These are phyloP conservation scores for Lichtheimia ornata DNA, from an alignment of 371 early-diverging fungal genomes.

Conservation along the genomic window DNA sequence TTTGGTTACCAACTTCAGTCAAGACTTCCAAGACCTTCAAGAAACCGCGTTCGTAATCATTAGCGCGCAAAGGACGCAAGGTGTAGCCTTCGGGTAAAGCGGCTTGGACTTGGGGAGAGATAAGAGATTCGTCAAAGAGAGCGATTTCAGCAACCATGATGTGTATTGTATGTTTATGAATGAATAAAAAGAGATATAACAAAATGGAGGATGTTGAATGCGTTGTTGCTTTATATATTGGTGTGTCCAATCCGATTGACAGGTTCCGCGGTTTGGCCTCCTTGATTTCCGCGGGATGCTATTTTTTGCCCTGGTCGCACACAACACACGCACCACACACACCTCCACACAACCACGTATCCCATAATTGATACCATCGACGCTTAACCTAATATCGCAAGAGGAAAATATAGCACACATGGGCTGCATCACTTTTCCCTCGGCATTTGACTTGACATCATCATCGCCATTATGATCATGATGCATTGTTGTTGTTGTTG, in stretches of 20 bases:
- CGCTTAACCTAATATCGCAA: no score
- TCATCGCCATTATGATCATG: no score
- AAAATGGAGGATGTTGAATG: background rate
- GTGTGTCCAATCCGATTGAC: background rate
- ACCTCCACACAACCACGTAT: no score
- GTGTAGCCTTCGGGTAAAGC: conserved; percentile 79
- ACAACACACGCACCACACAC: background rate
- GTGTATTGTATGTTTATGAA: background rate
- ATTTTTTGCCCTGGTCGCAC: background rate
- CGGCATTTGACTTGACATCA: no score
- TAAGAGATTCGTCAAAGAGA: conserved; percentile 72
- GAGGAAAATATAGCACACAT: no score
- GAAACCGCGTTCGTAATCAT: conserved; percentile 84
- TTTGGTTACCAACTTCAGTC: conserved; percentile 76
- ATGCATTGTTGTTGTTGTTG: no score
- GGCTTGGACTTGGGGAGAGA: conserved; percentile 74
- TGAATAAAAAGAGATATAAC: background rate
- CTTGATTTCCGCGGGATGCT: conserved; percentile 5
- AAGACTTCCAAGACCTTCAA: conserved; percentile 70
- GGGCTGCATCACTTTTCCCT: no score
- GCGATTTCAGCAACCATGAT: conserved; percentile 35
- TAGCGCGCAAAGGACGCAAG: conserved; percentile 79
- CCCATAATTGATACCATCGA: no score
- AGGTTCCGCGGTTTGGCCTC: conserved; percentile 3
- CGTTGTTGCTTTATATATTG: background rate